Evolutionary conservation across 2,329 filamentous ascomycete genomes (phyloP).

Genomic region (Plenodomus biglobosus): DNA sequence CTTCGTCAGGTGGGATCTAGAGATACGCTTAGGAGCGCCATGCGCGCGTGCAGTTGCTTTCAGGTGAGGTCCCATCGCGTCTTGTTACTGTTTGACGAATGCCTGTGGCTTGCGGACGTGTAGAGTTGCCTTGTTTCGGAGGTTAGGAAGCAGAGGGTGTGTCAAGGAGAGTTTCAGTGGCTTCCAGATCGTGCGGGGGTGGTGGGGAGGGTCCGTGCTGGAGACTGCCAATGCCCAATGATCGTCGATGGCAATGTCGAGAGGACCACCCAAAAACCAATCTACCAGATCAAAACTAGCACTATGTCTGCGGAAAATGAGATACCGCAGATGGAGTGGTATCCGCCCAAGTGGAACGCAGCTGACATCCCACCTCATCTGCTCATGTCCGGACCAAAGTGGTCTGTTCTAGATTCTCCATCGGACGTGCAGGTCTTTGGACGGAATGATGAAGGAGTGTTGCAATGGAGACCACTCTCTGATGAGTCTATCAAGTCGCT

Average conservation of each 20-base stretch:
- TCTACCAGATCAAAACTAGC: neutral
- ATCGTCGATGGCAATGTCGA: neutral
- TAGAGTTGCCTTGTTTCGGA: constrained; percentile 29
- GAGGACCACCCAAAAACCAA: neutral
- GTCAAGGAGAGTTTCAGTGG: constrained; percentile 31
- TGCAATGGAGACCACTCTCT: constrained; percentile 1
- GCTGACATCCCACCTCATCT: constrained; percentile 2
- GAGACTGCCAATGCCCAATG: neutral
- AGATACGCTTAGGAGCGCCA: constrained; percentile 1
- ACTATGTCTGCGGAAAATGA: neutral
- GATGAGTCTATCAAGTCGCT: neutral
- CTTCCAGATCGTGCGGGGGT: constrained; percentile 12
- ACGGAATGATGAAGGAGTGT: neutral
- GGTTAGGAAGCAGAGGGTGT: constrained; percentile 26
- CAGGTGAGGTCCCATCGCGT: constrained; percentile 10
- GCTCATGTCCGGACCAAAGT: constrained; percentile 2
- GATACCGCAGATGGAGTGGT: constrained; percentile 4
- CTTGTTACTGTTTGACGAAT: constrained; percentile 12
- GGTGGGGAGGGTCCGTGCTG: neutral
- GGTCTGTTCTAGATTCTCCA: constrained; percentile 5
- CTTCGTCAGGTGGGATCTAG: constrained; percentile 1
- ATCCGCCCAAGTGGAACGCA: neutral
- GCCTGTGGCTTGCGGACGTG: constrained; percentile 14
- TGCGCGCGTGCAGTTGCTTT: constrained; percentile 26
- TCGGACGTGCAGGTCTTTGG: constrained; percentile 3